These are phyloP conservation scores for Apostasia ramifera DNA, from an alignment of 106 monocot species.

Conservation along the genomic window DNA sequence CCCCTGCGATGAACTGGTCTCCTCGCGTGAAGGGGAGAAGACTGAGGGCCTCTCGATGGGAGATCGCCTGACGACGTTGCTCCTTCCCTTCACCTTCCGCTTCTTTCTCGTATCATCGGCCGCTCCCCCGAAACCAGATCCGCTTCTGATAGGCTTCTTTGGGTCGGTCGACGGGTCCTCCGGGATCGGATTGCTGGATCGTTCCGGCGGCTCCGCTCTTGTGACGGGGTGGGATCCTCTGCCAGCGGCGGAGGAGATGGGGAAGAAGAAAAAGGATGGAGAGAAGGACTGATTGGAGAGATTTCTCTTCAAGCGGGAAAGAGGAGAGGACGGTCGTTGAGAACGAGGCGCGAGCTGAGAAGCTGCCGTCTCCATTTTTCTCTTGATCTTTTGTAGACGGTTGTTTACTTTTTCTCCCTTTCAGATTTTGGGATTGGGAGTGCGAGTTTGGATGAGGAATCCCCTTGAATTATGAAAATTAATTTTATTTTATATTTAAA, in stretches of 20 bases:
- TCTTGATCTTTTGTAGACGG: not conserved
- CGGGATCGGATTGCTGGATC: not conserved
- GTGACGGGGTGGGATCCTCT: not conserved
- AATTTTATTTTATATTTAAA: too few species aligned
- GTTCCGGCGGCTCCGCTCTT: not conserved
- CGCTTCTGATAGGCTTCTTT: conserved; percentile 21
- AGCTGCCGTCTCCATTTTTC: not conserved
- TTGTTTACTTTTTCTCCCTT: not conserved
- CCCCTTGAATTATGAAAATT: too few species aligned
- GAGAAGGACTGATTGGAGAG: not conserved
- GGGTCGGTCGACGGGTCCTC: conserved; percentile 2
- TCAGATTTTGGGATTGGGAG: not conserved
- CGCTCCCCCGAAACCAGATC: conserved; percentile 27
- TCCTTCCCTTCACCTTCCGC: conserved; percentile 21
- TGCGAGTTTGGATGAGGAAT: not conserved
- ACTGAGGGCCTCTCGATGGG: conserved; percentile 35
- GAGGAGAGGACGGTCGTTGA: not conserved
- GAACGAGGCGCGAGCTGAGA: not conserved
- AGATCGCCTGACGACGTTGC: conserved; percentile 33
- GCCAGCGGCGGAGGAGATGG: not conserved
- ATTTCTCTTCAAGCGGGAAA: not conserved
- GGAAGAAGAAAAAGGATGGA: not conserved
- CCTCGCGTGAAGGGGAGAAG: conserved; percentile 7
- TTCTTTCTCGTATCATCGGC: conserved; percentile 17
- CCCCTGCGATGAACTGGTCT: conserved; percentile 9